Evolutionary conservation across 2,329 filamentous ascomycete genomes (phyloP).

Genomic region (Cladosporium sp.): DNA sequence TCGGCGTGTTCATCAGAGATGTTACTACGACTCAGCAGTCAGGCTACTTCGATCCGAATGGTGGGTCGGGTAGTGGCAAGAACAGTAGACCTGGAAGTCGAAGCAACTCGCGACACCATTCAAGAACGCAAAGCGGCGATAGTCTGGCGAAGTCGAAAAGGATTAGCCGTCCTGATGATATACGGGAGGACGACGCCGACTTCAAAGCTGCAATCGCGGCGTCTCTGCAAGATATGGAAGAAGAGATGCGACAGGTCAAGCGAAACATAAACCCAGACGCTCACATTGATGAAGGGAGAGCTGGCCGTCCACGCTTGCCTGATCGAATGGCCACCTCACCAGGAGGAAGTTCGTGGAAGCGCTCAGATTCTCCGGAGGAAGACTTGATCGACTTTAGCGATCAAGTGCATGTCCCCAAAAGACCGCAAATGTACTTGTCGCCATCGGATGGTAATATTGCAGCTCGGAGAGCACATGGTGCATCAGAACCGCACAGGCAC

Average conservation of each 20-base stretch:
- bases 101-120: constrained; percentile 36
- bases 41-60: constrained; percentile 73
- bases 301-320: constrained; percentile 9
- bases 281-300: constrained; percentile 23
- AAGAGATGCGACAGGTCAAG: constrained; percentile 38
- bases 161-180: constrained; percentile 36
- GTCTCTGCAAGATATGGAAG: constrained; percentile 49
- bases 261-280: constrained; percentile 42
- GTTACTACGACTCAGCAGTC: constrained; percentile 74
- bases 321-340: constrained; percentile 17
- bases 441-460: constrained; percentile 11
- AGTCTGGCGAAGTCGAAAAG: constrained; percentile 36
- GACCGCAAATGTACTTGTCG: constrained; percentile 31
- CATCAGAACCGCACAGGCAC: constrained; percentile 33
- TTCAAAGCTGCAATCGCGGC: constrained; percentile 51
- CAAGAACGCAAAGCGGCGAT: constrained; percentile 35
- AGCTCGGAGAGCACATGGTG: constrained; percentile 1
- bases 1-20: constrained; percentile 91
- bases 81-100: constrained; percentile 35
- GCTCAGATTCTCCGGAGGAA: constrained; percentile 33
- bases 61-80: constrained; percentile 33
- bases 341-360: background rate
- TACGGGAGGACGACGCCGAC: constrained; percentile 51
- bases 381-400: constrained; percentile 54
- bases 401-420: constrained; percentile 27